phyloP scores from a whole-genome alignment of 352 stramenopile genomes.

The Phytophthora citricola region DNA sequence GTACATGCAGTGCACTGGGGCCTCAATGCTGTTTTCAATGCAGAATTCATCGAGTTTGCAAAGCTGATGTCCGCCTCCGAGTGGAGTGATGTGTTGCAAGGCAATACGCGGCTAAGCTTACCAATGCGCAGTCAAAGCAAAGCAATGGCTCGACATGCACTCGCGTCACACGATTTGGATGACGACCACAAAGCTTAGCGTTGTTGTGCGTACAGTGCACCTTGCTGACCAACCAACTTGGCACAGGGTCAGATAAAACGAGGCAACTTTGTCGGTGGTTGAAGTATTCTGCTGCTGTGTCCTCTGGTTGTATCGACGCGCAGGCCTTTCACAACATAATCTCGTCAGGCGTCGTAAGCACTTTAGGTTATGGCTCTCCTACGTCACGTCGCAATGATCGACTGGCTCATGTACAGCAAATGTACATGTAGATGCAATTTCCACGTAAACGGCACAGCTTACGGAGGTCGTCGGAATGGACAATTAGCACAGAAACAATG shows the following conservation, averaged over 20 bases:
- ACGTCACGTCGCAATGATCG: background rate
- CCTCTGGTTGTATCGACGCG: slow-evolving; percentile 6
- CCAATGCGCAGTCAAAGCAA: too few relatives aligned
- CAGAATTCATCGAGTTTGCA: too few relatives aligned
- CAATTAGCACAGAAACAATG: background rate
- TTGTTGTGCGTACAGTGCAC: too few relatives aligned
- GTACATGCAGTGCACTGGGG: too few relatives aligned
- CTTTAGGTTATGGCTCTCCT: too few relatives aligned
- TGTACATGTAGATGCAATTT: background rate
- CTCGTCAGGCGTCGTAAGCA: slow-evolving; percentile 4
- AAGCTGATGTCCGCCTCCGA: too few relatives aligned
- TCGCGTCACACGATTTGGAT: too few relatives aligned
- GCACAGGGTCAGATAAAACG: background rate
- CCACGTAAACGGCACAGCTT: slow-evolving; percentile 8
- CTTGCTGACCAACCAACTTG: too few relatives aligned
- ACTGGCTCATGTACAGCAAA: background rate
- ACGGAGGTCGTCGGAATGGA: slow-evolving; percentile 1
- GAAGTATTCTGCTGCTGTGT: slow-evolving; percentile 34
- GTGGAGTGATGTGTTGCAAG: background rate
- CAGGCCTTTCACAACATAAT: slow-evolving; percentile 4
- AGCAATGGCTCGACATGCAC: too few relatives aligned
- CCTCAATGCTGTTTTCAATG: too few relatives aligned
- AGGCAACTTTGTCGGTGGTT: slow-evolving; percentile 15
- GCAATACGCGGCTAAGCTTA: background rate
- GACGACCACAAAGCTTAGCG: too few relatives aligned